Conservation (phyloP, 2,329 filamentous ascomycete genomes). For the Ceratocystis diversiconidia region DNA sequence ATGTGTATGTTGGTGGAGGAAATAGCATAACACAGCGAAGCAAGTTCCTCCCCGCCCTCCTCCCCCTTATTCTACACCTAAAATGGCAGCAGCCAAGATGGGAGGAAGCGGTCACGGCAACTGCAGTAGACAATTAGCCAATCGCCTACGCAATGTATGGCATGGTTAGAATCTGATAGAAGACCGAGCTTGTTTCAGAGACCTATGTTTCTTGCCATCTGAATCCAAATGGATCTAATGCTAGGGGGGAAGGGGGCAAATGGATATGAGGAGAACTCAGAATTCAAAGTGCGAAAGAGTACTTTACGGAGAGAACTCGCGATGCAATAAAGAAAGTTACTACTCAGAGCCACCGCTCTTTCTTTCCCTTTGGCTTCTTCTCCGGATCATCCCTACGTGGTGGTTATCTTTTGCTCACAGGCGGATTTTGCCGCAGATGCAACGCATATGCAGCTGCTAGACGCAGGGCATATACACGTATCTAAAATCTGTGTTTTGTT, state of each 20-base stretch:
- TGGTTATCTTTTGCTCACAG: not conserved
- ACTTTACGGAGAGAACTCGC: not conserved
- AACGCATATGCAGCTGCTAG: not conserved
- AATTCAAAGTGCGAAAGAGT: not conserved
- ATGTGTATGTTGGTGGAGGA: not conserved
- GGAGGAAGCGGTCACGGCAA: not conserved
- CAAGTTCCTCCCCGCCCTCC: not conserved
- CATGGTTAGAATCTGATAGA: not conserved
- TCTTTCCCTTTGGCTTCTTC: no score
- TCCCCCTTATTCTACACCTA: conserved; percentile 11
- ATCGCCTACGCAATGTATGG: not conserved
- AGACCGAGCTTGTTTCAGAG: conserved; percentile 3
- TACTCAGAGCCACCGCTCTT: not conserved
- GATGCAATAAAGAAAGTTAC: not conserved
- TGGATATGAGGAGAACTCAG: not conserved
- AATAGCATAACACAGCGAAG: not conserved
- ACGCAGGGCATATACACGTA: not conserved
- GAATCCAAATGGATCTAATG: not conserved
- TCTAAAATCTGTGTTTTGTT: no score
- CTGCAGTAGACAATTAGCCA: not conserved
- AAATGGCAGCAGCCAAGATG: conserved; percentile 6
- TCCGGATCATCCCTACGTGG: no score
- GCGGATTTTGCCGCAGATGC: not conserved
- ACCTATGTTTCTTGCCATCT: conserved; percentile 4
- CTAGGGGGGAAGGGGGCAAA: not conserved